Evolutionary conservation across 2,329 filamentous ascomycete species (phyloP).

Genomic region (Emmonsia crescens): DNA sequence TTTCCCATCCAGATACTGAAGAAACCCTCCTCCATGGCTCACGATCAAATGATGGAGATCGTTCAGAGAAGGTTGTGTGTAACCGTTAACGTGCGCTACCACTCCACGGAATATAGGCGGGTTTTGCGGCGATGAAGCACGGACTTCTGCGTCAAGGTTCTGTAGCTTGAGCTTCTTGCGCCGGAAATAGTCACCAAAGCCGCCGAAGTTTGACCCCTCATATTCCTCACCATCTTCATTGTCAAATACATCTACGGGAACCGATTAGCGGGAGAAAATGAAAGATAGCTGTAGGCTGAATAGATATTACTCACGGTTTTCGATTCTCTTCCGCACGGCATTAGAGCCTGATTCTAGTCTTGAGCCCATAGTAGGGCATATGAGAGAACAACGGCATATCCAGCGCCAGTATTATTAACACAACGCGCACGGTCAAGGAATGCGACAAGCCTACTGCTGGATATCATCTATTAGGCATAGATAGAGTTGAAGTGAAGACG

Average conservation of each 20-base stretch:
- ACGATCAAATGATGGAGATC: constrained; percentile 83
- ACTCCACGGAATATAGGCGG: constrained; percentile 83
- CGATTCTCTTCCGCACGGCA: constrained; percentile 52
- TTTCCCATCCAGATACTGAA: constrained; percentile 91
- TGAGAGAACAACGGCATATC: not conserved
- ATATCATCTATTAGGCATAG: not conserved
- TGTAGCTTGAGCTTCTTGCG: constrained; percentile 96
- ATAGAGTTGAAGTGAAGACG: not conserved
- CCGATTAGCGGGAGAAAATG: constrained; percentile 3
- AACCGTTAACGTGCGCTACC: constrained; percentile 86
- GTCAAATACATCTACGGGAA: constrained; percentile 53
- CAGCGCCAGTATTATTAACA: not conserved
- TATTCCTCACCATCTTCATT: constrained; percentile 88
- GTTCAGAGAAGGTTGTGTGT: constrained; percentile 86
- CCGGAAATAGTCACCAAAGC: constrained; percentile 83
- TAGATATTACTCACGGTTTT: constrained; percentile 37
- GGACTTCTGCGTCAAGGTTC: constrained; percentile 77
- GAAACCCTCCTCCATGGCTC: constrained; percentile 82
- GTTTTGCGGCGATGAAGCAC: constrained; percentile 56
- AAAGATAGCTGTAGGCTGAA: not conserved
- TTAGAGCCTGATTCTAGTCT: constrained; percentile 49
- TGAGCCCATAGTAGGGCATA: constrained; percentile 45
- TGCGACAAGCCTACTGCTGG: not conserved
- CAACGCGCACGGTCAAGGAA: not conserved
- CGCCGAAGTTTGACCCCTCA: constrained; percentile 72